phyloP scores from a whole-genome alignment of 441 rosid species.

The Syzygium syzygioides region DNA sequence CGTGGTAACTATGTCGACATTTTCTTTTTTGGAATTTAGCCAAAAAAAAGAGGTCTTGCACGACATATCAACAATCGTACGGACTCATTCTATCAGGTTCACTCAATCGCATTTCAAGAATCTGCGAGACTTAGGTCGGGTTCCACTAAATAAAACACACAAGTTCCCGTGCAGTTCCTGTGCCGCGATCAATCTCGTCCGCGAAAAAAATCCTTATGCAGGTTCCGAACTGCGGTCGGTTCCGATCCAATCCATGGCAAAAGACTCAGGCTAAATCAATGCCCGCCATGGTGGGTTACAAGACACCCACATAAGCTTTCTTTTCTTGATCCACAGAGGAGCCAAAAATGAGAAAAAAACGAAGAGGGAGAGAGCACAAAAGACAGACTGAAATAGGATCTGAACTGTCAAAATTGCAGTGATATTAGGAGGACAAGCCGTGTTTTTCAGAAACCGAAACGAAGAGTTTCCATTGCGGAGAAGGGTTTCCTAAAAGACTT shows the following conservation, averaged over 20 bases:
- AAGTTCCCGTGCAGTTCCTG: neutral
- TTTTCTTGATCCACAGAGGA: neutral
- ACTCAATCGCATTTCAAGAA: neutral
- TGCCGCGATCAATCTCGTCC: neutral
- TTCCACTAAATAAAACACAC: neutral
- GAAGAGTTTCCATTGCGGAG: constrained; percentile 2
- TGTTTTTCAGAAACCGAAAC: constrained; percentile 2
- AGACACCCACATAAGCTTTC: neutral
- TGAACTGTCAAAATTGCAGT: neutral
- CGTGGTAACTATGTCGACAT: neutral
- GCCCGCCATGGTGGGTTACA: too few species aligned
- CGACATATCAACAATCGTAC: neutral
- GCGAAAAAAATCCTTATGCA: neutral
- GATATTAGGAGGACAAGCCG: neutral
- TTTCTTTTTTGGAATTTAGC: neutral
- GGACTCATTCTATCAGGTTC: neutral
- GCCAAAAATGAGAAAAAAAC: neutral
- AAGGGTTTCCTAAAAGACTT: constrained; percentile 5
- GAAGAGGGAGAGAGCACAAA: neutral
- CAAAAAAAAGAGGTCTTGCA: neutral
- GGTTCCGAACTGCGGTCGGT: neutral
- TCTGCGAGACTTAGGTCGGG: neutral
- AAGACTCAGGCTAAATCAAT: too few species aligned
- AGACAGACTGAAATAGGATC: neutral
- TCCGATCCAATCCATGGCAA: too few species aligned